These are phyloP conservation scores for Aspergillus arachidicola DNA, from an alignment of 2,329 filamentous ascomycete species.

Conservation along the genomic window DNA sequence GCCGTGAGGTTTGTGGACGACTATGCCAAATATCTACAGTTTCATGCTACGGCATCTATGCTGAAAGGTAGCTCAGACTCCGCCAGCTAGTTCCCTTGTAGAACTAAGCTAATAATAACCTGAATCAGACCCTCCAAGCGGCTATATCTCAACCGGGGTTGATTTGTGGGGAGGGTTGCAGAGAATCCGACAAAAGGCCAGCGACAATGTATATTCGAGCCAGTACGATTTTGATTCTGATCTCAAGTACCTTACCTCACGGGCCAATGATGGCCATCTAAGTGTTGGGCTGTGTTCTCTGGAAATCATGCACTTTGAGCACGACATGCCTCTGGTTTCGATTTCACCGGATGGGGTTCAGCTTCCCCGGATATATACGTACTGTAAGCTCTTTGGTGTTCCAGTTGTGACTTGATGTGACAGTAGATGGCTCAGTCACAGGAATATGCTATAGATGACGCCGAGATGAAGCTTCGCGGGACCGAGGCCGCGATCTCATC, in stretches of 20 bases:
- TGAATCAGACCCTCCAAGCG: conserved; percentile 50
- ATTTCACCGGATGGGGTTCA: conserved; percentile 62
- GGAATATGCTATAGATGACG: conserved; percentile 40
- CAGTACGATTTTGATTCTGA: conserved; percentile 60
- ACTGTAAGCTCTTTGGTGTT: conserved; percentile 38
- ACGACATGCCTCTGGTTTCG: conserved; percentile 55
- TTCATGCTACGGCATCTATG: conserved; percentile 53
- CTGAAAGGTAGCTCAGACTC: conserved; percentile 38
- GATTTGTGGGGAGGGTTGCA: conserved; percentile 54
- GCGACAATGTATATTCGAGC: conserved; percentile 48
- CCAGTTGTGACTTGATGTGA: too few relatives aligned
- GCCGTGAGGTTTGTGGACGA: conserved; percentile 28
- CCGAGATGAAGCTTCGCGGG: conserved; percentile 35
- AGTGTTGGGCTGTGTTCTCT: conserved; percentile 30
- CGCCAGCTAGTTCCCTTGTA: background rate
- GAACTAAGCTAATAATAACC: too few relatives aligned
- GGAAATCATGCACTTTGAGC: conserved; percentile 50
- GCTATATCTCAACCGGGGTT: conserved; percentile 52
- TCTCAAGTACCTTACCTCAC: conserved; percentile 56
- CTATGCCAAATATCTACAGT: conserved; percentile 45
- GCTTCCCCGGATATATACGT: conserved; percentile 57
- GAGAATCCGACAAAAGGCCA: conserved; percentile 48
- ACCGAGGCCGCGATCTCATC: background rate
- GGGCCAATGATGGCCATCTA: conserved; percentile 65
- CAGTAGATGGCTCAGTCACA: too few relatives aligned